Conservation (phyloP, 2,329 filamentous ascomycete genomes). For the Fusarium oligoseptatum region DNA sequence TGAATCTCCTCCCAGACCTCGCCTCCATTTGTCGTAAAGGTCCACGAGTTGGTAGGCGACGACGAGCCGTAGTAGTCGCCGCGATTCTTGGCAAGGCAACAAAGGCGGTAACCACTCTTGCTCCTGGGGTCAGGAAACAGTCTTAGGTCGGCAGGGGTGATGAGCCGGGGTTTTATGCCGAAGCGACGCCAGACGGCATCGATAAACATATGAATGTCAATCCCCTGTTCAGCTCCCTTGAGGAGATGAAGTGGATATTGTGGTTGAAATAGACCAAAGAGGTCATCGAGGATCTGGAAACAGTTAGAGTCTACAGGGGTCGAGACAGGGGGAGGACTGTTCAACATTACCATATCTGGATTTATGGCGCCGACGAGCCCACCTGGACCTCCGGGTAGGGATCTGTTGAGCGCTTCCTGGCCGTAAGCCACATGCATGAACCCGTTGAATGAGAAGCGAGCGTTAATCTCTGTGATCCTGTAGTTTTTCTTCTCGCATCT, state of each 20-base stretch:
- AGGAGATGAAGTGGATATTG: slow-evolving; percentile 52
- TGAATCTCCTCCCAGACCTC: slow-evolving; percentile 51
- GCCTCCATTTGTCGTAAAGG: slow-evolving; percentile 33
- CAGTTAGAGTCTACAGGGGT: background rate
- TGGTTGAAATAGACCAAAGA: slow-evolving; percentile 50
- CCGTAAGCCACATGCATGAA: slow-evolving; percentile 50
- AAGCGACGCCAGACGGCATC: slow-evolving; percentile 45
- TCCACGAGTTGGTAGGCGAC: background rate
- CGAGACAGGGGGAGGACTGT: background rate
- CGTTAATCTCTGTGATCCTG: slow-evolving; percentile 57
- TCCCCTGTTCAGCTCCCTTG: slow-evolving; percentile 54
- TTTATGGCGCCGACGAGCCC: slow-evolving; percentile 44
- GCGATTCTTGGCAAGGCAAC: slow-evolving; percentile 40
- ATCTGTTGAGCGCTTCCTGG: slow-evolving; percentile 45
- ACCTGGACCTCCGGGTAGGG: background rate
- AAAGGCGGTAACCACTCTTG: slow-evolving; percentile 48
- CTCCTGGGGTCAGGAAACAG: slow-evolving; percentile 45
- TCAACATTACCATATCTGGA: slow-evolving; percentile 37
- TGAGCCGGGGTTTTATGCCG: slow-evolving; percentile 50
- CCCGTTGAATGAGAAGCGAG: slow-evolving; percentile 57
- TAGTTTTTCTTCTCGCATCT: slow-evolving; percentile 42
- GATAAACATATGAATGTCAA: slow-evolving; percentile 57
- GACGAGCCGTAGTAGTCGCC: background rate
- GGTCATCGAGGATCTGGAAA: slow-evolving; percentile 49
- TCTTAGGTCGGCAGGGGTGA: slow-evolving; percentile 52